phyloP scores from a whole-genome alignment of 2,329 filamentous ascomycete genomes.

The Diaporthe sp. region DNA sequence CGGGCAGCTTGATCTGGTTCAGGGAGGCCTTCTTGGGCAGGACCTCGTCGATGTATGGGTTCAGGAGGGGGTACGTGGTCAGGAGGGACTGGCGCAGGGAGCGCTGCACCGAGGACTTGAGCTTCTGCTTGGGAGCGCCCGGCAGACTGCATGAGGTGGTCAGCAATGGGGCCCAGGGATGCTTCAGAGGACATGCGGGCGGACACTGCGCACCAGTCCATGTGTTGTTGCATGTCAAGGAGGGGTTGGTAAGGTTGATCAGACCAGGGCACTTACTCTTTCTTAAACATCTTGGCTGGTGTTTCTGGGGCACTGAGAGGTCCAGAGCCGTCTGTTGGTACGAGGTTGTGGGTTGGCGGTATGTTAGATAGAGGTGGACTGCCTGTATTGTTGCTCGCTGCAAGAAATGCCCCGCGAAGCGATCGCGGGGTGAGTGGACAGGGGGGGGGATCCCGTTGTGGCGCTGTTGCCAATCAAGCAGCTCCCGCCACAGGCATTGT shows the following conservation, averaged over 20 bases:
- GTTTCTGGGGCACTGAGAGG: neutral
- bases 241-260: neutral
- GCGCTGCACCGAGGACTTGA: conserved; percentile 96
- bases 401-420: conserved; percentile 38
- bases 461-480: conserved; percentile 15
- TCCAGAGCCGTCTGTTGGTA: neutral
- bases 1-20: conserved; percentile 91
- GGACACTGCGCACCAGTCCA: neutral
- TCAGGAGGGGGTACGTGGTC: conserved; percentile 85
- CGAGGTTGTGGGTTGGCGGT: neutral
- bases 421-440: conserved; percentile 42
- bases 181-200: neutral
- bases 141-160: conserved; percentile 68
- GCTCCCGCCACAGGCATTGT: conserved; percentile 27
- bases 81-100: conserved; percentile 84
- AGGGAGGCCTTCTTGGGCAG: conserved; percentile 94
- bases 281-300: conserved; percentile 82
- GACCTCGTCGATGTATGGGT: conserved; percentile 90
- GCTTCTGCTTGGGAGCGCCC: conserved; percentile 87
- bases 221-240: neutral
- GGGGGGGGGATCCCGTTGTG: neutral
- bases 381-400: conserved; percentile 1
- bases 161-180: conserved; percentile 22
- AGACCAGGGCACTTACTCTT: conserved; percentile 74
- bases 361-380: too few relatives aligned